Conservation (phyloP, 805 yeast species). For the Wickerhamomyces subpelliculosus region DNA sequence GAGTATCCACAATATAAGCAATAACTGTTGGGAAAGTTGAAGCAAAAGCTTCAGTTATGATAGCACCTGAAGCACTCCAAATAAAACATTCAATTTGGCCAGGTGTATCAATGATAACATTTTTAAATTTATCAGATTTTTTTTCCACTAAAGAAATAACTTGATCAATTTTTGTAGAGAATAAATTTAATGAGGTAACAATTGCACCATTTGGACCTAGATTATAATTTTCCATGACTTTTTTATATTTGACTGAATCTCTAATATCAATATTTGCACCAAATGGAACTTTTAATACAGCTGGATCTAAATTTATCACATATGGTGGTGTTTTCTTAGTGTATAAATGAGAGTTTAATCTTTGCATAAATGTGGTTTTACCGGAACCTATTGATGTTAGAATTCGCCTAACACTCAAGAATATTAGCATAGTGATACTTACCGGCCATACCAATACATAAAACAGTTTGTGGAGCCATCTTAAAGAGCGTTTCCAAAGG, state of each 20-base stretch:
- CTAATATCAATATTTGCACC: slow-evolving; percentile 93
- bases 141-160: slow-evolving; percentile 82
- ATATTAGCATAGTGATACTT: slow-evolving; percentile 3
- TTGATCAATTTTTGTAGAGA: slow-evolving; percentile 94
- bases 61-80: slow-evolving; percentile 97
- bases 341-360: slow-evolving; percentile 85
- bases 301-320: slow-evolving; percentile 93
- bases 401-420: neutral
- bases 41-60: slow-evolving; percentile 94
- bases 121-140: slow-evolving; percentile 45
- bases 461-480: slow-evolving; percentile 34
- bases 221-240: slow-evolving; percentile 93
- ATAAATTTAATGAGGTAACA: slow-evolving; percentile 87
- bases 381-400: slow-evolving; percentile 55
- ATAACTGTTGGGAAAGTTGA: slow-evolving; percentile 92
- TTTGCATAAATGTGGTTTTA: slow-evolving; percentile 95
- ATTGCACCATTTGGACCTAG: slow-evolving; percentile 98
- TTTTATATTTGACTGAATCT: slow-evolving; percentile 90
- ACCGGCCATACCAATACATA: slow-evolving; percentile 64
- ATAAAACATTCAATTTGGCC: slow-evolving; percentile 98
- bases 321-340: slow-evolving; percentile 70
- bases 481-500: neutral
- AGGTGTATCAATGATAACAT: slow-evolving; percentile 92
- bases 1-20: slow-evolving; percentile 95
- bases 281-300: slow-evolving; percentile 88